Evolutionary conservation across 495 filamentous ascomycete species (phyloP), one percentile per base, ranked within the genome.

Genomic region (Gamarada debralockiae): DNA sequence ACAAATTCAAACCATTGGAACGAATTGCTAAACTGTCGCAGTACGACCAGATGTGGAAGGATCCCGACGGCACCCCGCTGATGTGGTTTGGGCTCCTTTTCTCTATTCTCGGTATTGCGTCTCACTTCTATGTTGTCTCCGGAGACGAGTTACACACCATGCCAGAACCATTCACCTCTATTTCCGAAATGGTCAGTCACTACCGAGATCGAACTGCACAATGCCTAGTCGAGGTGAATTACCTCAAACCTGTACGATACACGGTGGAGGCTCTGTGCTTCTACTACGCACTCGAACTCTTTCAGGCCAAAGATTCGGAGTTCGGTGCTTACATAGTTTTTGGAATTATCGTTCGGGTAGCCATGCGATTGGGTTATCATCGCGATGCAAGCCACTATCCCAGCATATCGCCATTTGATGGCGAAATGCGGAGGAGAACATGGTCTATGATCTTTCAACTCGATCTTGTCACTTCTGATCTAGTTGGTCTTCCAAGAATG

Each of bases 401-500:
- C 0, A 55, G 51, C 5, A 65, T 68, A 25, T 50, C 60, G 2
- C 41, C 45, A 14, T 66, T 72, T 46, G 61, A 63, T 22, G 61
- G 57, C 6, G 68, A 70, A 41, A 68, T 70, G 59, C 55, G 67
- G 23, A 46, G 67, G 9, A 57, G 69, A 14, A 22, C 50, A 14
- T 70, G 61, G 60, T 17, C 48, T 17, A 44, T 56, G 6, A 48
- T 72, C 0, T 34, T 62, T 4, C 57, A 62, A 20, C 48, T 66
- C 15, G 65, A 70, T 29, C 61, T 77, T n/a, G 48, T 71, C 8
- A 59, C 74, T 17, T 67, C 71, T 18, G 74, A 74, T 39, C 74
- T 78, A 46, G 64, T 75, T 53, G 79, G 79, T 0, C 50, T 82
- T 9, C 79, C 79, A 0, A 65, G 72, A 22, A 70, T 76, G 65